These are phyloP conservation scores for Lanmaoa pseudosensibilis DNA, from an alignment of 768 basidiomycete genomes.

Conservation along the genomic window DNA sequence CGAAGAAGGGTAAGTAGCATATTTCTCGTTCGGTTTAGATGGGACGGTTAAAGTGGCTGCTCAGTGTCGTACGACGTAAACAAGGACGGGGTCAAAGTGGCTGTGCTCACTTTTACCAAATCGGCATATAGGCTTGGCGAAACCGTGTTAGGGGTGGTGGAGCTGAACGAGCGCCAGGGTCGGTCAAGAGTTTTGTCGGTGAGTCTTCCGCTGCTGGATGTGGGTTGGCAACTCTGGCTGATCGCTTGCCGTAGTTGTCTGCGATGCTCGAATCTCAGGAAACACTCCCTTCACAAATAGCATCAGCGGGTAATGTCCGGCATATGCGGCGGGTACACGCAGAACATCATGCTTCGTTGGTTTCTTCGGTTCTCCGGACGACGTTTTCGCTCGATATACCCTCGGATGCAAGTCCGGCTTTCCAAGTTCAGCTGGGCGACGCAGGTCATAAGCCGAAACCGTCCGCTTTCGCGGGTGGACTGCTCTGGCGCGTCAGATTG, in stretches of 20 bases:
- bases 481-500: slow-evolving; percentile 88
- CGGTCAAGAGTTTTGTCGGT: slow-evolving; percentile 83
- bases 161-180: slow-evolving; percentile 74
- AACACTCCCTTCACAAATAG: slow-evolving; percentile 63
- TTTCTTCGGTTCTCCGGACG: slow-evolving; percentile 68
- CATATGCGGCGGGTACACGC: slow-evolving; percentile 77
- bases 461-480: slow-evolving; percentile 54
- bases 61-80: slow-evolving; percentile 92
- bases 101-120: slow-evolving; percentile 89
- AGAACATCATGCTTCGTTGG: slow-evolving; percentile 80
- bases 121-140: slow-evolving; percentile 90
- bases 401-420: slow-evolving; percentile 85
- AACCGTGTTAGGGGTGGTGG: slow-evolving; percentile 85
- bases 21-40: neutral
- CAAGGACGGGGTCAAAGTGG: slow-evolving; percentile 88
- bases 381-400: slow-evolving; percentile 93
- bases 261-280: slow-evolving; percentile 91
- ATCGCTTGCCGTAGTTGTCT: slow-evolving; percentile 57
- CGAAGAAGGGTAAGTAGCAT: slow-evolving; percentile 71
- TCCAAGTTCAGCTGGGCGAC: slow-evolving; percentile 60
- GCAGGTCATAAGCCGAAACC: slow-evolving; percentile 17
- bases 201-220: slow-evolving; percentile 18
- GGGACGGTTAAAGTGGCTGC: neutral
- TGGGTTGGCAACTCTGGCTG: neutral
- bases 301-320: slow-evolving; percentile 45